These are phyloP conservation scores for Toxicodendron radicans DNA, from an alignment of 345 rosid genomes.

Conservation along the genomic window DNA sequence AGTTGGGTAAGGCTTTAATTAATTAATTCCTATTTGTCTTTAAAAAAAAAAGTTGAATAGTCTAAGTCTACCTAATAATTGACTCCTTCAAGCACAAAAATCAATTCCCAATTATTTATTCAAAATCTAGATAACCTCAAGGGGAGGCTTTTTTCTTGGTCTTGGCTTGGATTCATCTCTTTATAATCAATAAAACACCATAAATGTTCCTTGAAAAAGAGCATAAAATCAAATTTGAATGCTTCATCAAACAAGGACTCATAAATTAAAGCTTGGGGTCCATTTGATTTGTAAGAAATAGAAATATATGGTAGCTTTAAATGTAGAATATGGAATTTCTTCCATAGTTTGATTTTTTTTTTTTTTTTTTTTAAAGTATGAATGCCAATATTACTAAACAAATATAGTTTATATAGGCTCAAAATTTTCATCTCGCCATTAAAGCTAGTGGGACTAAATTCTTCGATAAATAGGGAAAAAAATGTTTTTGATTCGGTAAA, in stretches of 20 bases:
- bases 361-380: no score
- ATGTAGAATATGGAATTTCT: background rate
- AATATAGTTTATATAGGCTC: no score
- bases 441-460: no score
- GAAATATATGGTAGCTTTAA: no score
- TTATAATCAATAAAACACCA: background rate
- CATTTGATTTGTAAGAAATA: background rate
- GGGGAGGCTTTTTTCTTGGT: background rate
- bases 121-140: no score
- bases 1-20: slow-evolving; percentile 13
- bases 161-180: background rate
- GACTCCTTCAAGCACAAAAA: slow-evolving; percentile 11
- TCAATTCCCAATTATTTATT: slow-evolving; percentile 1
- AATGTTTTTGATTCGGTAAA: no score
- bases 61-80: slow-evolving; percentile 32
- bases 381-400: no score
- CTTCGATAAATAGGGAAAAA: no score
- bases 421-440: no score
- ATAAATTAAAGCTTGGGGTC: background rate
- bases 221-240: background rate
- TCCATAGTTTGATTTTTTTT: background rate
- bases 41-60: slow-evolving; percentile 13
- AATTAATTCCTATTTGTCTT: background rate
- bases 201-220: background rate
- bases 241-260: no score